Conservation (phyloP, 2,329 filamentous ascomycete genomes). For the Raffaelea deltoideospora region DNA sequence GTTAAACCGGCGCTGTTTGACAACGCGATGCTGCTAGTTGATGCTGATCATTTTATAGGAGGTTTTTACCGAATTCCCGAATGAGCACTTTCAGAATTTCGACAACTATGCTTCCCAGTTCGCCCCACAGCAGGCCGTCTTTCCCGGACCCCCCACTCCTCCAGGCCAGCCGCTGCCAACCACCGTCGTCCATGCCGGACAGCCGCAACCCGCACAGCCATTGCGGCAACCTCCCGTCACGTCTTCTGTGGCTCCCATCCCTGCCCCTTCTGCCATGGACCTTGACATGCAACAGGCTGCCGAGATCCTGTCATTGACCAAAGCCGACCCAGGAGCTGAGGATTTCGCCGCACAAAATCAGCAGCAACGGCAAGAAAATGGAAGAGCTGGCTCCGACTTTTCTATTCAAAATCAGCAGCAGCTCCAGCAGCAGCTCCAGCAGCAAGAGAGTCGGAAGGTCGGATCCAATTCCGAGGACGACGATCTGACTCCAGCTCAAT, state of each 20-base stretch:
- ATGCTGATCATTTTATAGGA: slow-evolving; percentile 28
- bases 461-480: slow-evolving; percentile 41
- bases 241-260: background rate
- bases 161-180: slow-evolving; percentile 22
- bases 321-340: slow-evolving; percentile 23
- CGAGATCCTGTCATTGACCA: slow-evolving; percentile 20
- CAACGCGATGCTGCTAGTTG: slow-evolving; percentile 14
- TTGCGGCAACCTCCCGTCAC: slow-evolving; percentile 2
- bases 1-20: too few relatives aligned
- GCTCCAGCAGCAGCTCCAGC: slow-evolving; percentile 9
- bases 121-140: slow-evolving; percentile 16
- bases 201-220: slow-evolving; percentile 13
- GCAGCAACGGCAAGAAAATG: too few relatives aligned
- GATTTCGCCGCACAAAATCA: slow-evolving; percentile 13
- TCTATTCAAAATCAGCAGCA: too few relatives aligned
- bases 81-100: slow-evolving; percentile 32
- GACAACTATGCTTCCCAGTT: slow-evolving; percentile 29
- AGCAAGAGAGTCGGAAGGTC: slow-evolving; percentile 14
- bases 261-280: slow-evolving; percentile 2
- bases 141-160: slow-evolving; percentile 35
- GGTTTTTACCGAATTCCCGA: slow-evolving; percentile 30
- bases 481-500: slow-evolving; percentile 41
- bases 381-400: too few relatives aligned
- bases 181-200: slow-evolving; percentile 12
- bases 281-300: slow-evolving; percentile 10